Evolutionary conservation across 202 grass and related monocot genomes (phyloP), one percentile per base, ranked within the genome.

Genomic region (Bolboschoenoplectus hybrid): DNA sequence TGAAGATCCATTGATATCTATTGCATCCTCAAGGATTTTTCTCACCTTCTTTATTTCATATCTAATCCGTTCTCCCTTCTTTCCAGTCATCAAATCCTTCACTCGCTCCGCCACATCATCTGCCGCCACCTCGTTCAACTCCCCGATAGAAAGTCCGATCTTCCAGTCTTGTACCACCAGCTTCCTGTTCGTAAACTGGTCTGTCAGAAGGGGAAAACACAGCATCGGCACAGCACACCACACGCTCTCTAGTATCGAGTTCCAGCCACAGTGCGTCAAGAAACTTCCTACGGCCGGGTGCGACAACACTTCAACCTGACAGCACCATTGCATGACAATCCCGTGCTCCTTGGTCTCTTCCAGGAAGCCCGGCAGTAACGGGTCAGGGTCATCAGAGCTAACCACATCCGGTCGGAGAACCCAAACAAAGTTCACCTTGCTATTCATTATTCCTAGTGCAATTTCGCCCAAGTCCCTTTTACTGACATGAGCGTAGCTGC

Each of bases 231-330:
- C 87, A 4, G 86, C 87, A 1, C 82, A 90, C 92, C 92, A 94
- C 35, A 87, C 69, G 51, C 92, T 94, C 85, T 97, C 94, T 3
- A 94, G 81, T 26, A 92, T 19, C 26, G 91, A 97, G 63, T 97
- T 97, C 94, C 91, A 96, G 1, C 91, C 94, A 52, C 88, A 93
- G 78, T 96, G 94, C 51, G 94, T 93, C 7, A 96, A 61, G 89
- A 97, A 97, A 1, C n/a, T 87, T 1, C 88, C 92, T 1, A 97
- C 76, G 26, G 90, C 70, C 3, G 82, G 38, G 91, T 93, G 88
- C 17, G 84, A 43, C 17, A 97, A 65, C 64, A 96, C 93, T 83
- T 91, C 93, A 41, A 87, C 84, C 76, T 93, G 91, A 87, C 86
- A 81, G 83, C 94, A 96, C 94, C 94, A 96, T 7, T 63, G 94